Evolutionary conservation across 2,329 filamentous ascomycete species (phyloP).

Genomic region (Cercospora sp.): DNA sequence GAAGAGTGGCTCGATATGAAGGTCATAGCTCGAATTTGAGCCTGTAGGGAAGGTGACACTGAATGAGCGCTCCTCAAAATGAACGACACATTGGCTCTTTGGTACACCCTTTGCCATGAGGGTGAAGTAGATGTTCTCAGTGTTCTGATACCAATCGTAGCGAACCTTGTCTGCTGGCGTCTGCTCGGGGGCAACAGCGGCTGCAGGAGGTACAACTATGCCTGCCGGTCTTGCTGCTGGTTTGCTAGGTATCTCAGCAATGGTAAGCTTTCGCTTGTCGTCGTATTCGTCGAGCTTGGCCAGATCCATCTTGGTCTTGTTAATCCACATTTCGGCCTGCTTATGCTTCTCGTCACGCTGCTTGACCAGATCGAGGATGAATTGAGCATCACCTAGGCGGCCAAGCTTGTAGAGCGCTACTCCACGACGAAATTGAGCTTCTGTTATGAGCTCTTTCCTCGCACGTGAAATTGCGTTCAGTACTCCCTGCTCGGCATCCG

Average conservation of each 20-base stretch:
- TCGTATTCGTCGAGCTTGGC: constrained; percentile 53
- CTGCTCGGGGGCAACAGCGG: constrained; percentile 28
- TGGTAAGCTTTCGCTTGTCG: constrained; percentile 47
- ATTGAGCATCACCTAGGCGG: constrained; percentile 72
- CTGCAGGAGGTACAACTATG: background rate
- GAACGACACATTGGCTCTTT: constrained; percentile 56
- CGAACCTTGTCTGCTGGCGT: constrained; percentile 61
- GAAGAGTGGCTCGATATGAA: constrained; percentile 67
- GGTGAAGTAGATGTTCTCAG: constrained; percentile 61
- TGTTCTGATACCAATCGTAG: constrained; percentile 69
- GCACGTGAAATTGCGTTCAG: constrained; percentile 70
- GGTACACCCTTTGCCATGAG: constrained; percentile 66
- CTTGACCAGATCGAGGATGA: constrained; percentile 63
- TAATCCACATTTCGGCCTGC: constrained; percentile 58
- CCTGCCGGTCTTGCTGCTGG: constrained; percentile 2
- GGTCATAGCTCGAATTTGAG: constrained; percentile 57
- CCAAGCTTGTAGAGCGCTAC: constrained; percentile 71
- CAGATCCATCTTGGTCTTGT: constrained; percentile 57
- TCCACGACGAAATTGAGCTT: constrained; percentile 79
- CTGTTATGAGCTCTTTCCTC: constrained; percentile 71
- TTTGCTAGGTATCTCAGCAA: constrained; percentile 57
- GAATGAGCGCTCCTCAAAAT: constrained; percentile 52
- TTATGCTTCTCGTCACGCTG: constrained; percentile 57
- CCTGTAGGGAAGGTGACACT: constrained; percentile 61
- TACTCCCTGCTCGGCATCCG: constrained; percentile 54